Conservation (phyloP, 371 early-diverging fungal species). For the Mucor racemosus region DNA sequence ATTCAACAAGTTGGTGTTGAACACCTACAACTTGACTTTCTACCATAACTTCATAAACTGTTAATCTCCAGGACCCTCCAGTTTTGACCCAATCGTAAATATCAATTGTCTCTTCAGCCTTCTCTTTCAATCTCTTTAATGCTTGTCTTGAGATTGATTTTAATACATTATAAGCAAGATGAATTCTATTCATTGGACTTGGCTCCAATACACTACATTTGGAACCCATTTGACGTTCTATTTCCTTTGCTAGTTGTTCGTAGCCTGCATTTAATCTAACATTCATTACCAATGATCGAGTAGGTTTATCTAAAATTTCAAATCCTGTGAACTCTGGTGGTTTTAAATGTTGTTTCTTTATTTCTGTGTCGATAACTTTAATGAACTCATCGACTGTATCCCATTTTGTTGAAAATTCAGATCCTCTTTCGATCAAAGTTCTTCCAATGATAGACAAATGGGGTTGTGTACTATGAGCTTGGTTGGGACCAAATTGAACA, state of each 20-base stretch:
- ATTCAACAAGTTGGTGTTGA: slow-evolving; percentile 31
- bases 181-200: slow-evolving; percentile 31
- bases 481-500: slow-evolving; percentile 37
- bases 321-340: slow-evolving; percentile 35
- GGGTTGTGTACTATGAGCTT: slow-evolving; percentile 34
- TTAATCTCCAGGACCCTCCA: slow-evolving; percentile 35
- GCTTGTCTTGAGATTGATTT: slow-evolving; percentile 25
- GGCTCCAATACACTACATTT: slow-evolving; percentile 26
- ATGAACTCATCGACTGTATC: slow-evolving; percentile 27
- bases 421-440: slow-evolving; percentile 30
- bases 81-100: slow-evolving; percentile 36
- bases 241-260: slow-evolving; percentile 17
- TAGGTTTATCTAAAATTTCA: slow-evolving; percentile 33
- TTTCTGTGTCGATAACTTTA: slow-evolving; percentile 20
- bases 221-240: slow-evolving; percentile 20
- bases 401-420: slow-evolving; percentile 35
- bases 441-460: slow-evolving; percentile 31
- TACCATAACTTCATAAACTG: slow-evolving; percentile 40
- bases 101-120: slow-evolving; percentile 33
- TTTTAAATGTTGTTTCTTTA: slow-evolving; percentile 12
- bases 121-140: slow-evolving; percentile 29
- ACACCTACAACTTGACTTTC: slow-evolving; percentile 39
- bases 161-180: slow-evolving; percentile 38
- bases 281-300: slow-evolving; percentile 31
- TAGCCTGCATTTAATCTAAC: slow-evolving; percentile 23